Evolutionary conservation across 495 filamentous ascomycete species (phyloP), one percentile per base, ranked within the genome.

Genomic region (Neurospora tetraspora): DNA sequence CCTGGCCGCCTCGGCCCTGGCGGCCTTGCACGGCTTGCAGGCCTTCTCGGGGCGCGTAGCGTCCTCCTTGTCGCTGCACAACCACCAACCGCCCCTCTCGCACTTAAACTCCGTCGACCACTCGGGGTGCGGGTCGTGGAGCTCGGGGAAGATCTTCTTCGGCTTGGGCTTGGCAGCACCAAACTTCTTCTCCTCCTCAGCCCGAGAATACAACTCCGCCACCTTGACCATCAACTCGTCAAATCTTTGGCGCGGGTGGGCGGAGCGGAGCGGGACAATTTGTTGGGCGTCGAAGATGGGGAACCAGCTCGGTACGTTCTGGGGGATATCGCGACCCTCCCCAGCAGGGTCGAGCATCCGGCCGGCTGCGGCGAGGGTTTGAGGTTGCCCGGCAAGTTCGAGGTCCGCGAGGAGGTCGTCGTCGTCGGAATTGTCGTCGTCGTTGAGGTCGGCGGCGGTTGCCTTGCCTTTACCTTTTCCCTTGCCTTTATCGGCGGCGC

Each of bases 51-150:
- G 76, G 1, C 18, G 18, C 42, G 42, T 45, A 8, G 42, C 42
- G 0, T 45, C 3, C 1, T 10, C 42, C 18, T 10, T 10, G 34
- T 5, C 34, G 9, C 4, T 8, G 18, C 84, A 86, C 9, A 74
- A 76, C 84, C 84, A 85, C 80, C 78, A 85, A 0, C 84, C 84
- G 5, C 80, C 80, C 0, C 59, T 10, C 39, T 47, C 36, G 36
- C 74, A 77, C 53, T 74, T n/a, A n/a, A n/a, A n/a, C n/a, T n/a
- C n/a, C n/a, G n/a, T n/a, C n/a, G n/a, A n/a, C n/a, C 83, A 86
- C 59, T 70, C 73, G 0, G 71, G 71, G 16, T 76, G 31, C 2
- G 78, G 77, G 0, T 81, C 72, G 39, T 86, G 84, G 74, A 76
- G 83, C 0, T 81, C 34, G 47, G 2, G 5, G 1, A 27, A 3